Evolutionary conservation across 2,329 filamentous ascomycete genomes (phyloP).

Genomic region (Hymenoscyphus linearis): DNA sequence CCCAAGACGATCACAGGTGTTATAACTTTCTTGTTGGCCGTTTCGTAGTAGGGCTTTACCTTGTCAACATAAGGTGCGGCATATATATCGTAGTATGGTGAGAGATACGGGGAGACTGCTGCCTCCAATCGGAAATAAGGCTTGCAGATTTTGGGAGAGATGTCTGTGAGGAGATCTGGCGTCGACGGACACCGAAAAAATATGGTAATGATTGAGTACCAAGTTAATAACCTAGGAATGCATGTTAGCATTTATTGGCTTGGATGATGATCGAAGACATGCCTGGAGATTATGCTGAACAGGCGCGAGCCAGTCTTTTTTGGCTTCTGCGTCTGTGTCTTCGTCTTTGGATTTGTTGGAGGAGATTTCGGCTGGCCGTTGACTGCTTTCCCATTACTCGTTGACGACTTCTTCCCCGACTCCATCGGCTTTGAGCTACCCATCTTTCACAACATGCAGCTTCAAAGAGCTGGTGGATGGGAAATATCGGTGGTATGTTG

Average conservation of each 20-base stretch:
- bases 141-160: constrained; percentile 74
- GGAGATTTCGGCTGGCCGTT: constrained; percentile 36
- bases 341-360: constrained; percentile 28
- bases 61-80: constrained; percentile 76
- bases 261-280: constrained; percentile 21
- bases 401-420: constrained; percentile 26
- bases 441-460: constrained; percentile 32
- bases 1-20: constrained; percentile 62
- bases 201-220: constrained; percentile 79
- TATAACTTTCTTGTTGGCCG: constrained; percentile 58
- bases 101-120: constrained; percentile 64
- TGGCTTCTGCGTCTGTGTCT: constrained; percentile 5
- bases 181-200: constrained; percentile 76
- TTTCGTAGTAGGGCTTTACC: constrained; percentile 69
- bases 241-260: constrained; percentile 6
- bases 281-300: constrained; percentile 52
- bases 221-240: constrained; percentile 62
- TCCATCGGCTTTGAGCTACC: constrained; percentile 35
- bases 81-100: constrained; percentile 82
- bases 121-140: constrained; percentile 68
- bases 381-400: constrained; percentile 33
- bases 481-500: neutral
- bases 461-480: constrained; percentile 8
- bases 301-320: constrained; percentile 31
- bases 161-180: constrained; percentile 59